Evolutionary conservation across 768 basidiomycete species (phyloP), one percentile per base, ranked within the genome.

Genomic region (Naganishia kalamii): DNA sequence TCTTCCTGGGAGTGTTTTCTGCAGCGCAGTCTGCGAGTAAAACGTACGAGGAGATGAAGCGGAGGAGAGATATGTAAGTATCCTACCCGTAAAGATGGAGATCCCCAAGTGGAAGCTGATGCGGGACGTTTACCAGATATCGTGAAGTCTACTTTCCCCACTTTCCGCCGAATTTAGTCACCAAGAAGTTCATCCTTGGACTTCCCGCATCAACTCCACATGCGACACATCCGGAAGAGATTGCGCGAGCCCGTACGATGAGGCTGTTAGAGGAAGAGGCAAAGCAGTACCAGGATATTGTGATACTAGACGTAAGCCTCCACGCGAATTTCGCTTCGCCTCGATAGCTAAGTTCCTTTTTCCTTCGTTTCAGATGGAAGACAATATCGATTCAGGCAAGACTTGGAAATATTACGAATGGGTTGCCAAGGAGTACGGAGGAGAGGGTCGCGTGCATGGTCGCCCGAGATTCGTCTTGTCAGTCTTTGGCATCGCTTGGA

Each of bases 361-460:
- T n/a, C 17, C 37, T 25, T 7, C 40, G 33, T 25, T 4, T 32
- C 51, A 74, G 73, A 74, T 78, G 70, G 70, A 74, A 21, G 78
- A 79, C 49, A 75, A 77, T 63, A 77, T 79, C 43, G 77, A 79
- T 69, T 63, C 71, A 21, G 78, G 78, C 21, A 79, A 79, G 66
- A 79, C 77, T 35, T 76, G 77, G 69, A 74, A 74, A 62, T 79
- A 74, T 66, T 76, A 77, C 64, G 74, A 77, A 68, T 79, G 76
- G 76, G 73, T 77, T 15, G 78, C 78, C 0, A 71, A 76, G 32
- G 67, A 72, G 41, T 75, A 74, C 59, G 71, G 63, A 19, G 77
- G 78, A 19, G 63, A 68, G 61, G 76, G 75, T 25, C 70, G 73
- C 43, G 74, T 76, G 27, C 74, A 75, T 64, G 76, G 74, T 12